Evolutionary conservation across 2,329 filamentous ascomycete genomes (phyloP), one percentile per base, ranked within the genome.

Genomic region (Mycosphaerelloides madeirae): DNA sequence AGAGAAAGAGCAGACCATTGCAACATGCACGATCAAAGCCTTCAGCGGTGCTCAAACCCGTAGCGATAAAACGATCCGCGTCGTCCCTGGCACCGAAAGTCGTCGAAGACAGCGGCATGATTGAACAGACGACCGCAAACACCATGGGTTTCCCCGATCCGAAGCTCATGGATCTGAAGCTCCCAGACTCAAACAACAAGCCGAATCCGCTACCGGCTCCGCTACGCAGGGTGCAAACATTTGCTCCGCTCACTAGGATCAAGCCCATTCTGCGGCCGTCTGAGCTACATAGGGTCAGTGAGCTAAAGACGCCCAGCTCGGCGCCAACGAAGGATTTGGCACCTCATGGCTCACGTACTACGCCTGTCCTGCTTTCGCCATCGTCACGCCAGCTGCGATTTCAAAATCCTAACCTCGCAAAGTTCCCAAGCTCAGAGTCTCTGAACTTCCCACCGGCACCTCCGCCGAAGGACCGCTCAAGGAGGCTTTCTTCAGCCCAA

Each of bases 71-170:
- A 16, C 50, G 53, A 6, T 53, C 57, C 14, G 47, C 58, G 6
- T 59, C 60, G 1, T 62, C 52, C 28, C 56, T 54, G 33, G 40
- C 50, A 37, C 58, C 60, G 3, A 61, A 51, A 40, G 58, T 62
- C 2, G 50, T 62, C 3, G 52, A 60, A 42, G 60, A 62, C 33
- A 55, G 49, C 31, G 50, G 53, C 3, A 29, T 50, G 14, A 29
- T 52, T 3, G 47, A 44, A 29, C 42, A 43, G 14, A 50, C 49
- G 2, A 50, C 50, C 3, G 42, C 25, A 8, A 19, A 37, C 14
- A 46, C 50, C n/a, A 16, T 18, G 3, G n/a, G n/a, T n/a, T n/a
- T n/a, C n/a, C n/a, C n/a, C n/a, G n/a, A n/a, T n/a, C n/a, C 14
- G 13, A 46, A 15, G n/a, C 37, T 44, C 7, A 37, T 46, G 5